Base-by-base conservation (phyloP, 148 eudicot genomes). In the Dysphania ambrosioides region DNA sequence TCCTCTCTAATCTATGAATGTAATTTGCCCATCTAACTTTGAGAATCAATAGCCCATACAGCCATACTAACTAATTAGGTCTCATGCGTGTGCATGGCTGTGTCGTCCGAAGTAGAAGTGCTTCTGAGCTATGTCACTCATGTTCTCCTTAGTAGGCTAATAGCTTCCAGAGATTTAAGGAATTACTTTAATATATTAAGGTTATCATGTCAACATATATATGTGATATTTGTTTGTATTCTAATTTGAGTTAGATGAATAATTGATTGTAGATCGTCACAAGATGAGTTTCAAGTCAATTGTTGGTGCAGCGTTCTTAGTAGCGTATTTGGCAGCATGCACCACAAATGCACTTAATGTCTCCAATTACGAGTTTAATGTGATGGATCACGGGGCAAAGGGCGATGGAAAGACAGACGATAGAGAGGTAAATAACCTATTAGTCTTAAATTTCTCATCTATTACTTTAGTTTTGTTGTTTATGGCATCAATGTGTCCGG, bases 371-470 rank as follows among this genome's bases (percentile, higher is more conserved):
- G 35, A 72, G 13, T 72, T 56, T 59, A 58, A 57, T 38, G 65
- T 72, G 13, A 35, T 72, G 9, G 34, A 71, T 71, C 10, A 71
- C 18, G 34, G 74, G 2, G 73, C 73, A 12, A 71, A 44, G 44
- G 11, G 62, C 13, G 73, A 71, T 11, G 74, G 49, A 16, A 71
- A 71, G 21, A 71, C 64, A 23, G 32, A 71, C 11, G 47, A 69
- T 18, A 49, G 72, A 4, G 6, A 69, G 72, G 72, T 69, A 49
- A 26, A 6, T 42, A 68, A 0, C 10, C n/a, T n/a, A n/a, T 36
- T 36, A 36, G 40, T 2, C 8, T 36, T 36, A 36, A 36, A 36
- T 36, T 36, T 36, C 2, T 36, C 0, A 8, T 8, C 8, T 36
- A 36, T 36, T 1, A 4, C 8, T 36, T 36, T 36, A 8, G 40